Evolutionary conservation across 495 filamentous ascomycete genomes (phyloP), one percentile per base, ranked within the genome.

Genomic region (Penicillium parvum): DNA sequence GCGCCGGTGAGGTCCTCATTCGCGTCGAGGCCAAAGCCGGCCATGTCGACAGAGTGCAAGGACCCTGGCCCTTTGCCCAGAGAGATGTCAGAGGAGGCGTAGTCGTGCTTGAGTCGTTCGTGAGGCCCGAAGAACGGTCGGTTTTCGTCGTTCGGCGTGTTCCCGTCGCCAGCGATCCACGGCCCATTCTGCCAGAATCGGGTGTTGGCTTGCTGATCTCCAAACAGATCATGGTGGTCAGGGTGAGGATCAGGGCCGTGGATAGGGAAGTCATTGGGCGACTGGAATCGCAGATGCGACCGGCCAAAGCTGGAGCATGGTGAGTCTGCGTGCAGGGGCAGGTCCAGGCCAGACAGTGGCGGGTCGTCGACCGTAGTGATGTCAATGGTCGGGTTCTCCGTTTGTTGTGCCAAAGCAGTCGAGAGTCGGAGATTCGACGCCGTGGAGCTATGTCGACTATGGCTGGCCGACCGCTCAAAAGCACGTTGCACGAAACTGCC

Each of bases 121-220:
- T 71, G 68, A 14, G 69, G 69, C 12, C 69, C 69, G 44, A 73
- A 73, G 52, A 73, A 73, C 21, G 69, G 68, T 45, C 69, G 65
- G 26, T 58, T 60, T 53, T 73, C 69, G 37, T 73, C 69, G 37
- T 69, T 73, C n/a, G 69, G 69, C 7, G 69, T 73, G 37, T 68
- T 73, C 11, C 69, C 69, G 53, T 73, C 69, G n/a, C 68, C 66
- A 15, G 63, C 68, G 9, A 57, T 61, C 69, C 69, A 73, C 4
- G 69, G 69, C 23, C 66, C 66, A 40, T 73, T 63, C 37, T 71
- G 68, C 69, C 69, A 73, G 50, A 73, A 73, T 12, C 69, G 63
- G 10, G 68, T 73, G 37, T 73, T 73, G 35, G 68, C 69, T 50
- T 73, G 69, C 22, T 71, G 69, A 37, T 73, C 69, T 7, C 69